A percentile compares a stretch with the other conserved stretches of the same genome.
These are phyloP conservation scores for Populus tomentosa DNA, from an alignment of 441 rosid species.

Conservation along the genomic window DNA sequence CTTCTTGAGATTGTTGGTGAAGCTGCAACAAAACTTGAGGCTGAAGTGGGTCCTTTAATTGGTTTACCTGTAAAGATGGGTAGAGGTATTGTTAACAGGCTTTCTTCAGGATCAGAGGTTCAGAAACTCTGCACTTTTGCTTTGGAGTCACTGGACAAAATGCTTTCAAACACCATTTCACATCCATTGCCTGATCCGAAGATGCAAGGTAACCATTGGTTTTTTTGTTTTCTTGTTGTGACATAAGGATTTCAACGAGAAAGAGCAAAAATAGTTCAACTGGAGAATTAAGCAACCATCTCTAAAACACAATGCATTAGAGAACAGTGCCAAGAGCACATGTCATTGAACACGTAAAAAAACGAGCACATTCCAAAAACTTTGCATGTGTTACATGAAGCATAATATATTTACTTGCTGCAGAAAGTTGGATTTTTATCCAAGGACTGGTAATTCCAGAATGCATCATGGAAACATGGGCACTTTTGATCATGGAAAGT, in stretches of 20 bases:
- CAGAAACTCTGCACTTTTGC: conserved; percentile 75
- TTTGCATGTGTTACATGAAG: too few species aligned
- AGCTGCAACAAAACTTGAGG: conserved; percentile 76
- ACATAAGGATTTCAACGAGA: background rate
- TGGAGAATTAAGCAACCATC: background rate
- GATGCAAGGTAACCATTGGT: conserved; percentile 35
- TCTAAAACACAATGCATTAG: background rate
- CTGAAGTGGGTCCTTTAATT: conserved; percentile 78
- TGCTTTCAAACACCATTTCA: conserved; percentile 31
- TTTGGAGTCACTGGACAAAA: conserved; percentile 54
- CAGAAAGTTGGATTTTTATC: background rate
- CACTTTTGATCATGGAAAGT: background rate
- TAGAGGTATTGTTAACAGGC: conserved; percentile 85
- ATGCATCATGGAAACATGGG: background rate
- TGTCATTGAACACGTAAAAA: background rate
- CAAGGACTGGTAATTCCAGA: background rate
- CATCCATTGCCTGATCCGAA: conserved; percentile 21
- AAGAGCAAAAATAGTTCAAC: background rate
- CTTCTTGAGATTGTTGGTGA: conserved; percentile 62
- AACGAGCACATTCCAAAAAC: too few species aligned
- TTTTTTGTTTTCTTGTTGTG: background rate
- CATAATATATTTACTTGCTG: background rate
- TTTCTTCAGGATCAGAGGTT: conserved; percentile 71
- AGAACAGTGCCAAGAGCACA: background rate
- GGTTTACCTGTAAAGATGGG: conserved; percentile 85